Percentiles rank a stretch among this genome's conserved stretches.
phyloP scores from a whole-genome alignment of 768 basidiomycete species.

The Hypsizygus marmoreus region DNA sequence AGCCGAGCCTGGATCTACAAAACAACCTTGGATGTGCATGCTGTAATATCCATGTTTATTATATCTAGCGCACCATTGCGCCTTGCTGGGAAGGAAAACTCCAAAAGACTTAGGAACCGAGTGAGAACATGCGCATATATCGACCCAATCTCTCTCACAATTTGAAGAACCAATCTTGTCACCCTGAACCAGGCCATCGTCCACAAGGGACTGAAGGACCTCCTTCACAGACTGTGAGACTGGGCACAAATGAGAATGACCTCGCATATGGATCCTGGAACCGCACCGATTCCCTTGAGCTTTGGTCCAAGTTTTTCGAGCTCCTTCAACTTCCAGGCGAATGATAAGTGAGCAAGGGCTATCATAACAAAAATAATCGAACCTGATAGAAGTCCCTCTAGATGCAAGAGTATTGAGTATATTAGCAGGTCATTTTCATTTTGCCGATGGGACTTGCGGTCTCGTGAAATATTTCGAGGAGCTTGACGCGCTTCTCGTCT shows the following conservation, averaged over 20 bases:
- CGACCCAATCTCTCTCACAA: constrained; percentile 51
- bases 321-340: constrained; percentile 72
- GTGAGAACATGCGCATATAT: constrained; percentile 22
- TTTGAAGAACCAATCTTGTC: constrained; percentile 97
- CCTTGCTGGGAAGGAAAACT: constrained; percentile 91
- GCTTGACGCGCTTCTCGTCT: constrained; percentile 87
- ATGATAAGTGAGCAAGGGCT: background rate
- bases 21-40: background rate
- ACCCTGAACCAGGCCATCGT: constrained; percentile 80
- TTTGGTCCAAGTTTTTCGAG: constrained; percentile 88
- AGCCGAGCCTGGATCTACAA: constrained; percentile 60
- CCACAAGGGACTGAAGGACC: constrained; percentile 82
- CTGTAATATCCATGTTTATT: background rate
- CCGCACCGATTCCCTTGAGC: constrained; percentile 84
- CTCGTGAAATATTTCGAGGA: constrained; percentile 94
- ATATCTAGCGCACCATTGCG: constrained; percentile 66
- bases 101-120: constrained; percentile 75
- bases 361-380: background rate
- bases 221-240: constrained; percentile 94
- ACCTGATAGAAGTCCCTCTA: constrained; percentile 87
- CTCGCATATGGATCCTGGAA: background rate
- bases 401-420: background rate
- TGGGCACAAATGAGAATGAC: constrained; percentile 25
- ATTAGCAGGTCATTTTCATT: background rate
- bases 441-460: constrained; percentile 46